These are phyloP conservation scores for Euptelea pleiosperma DNA, from an alignment of 164 flowering plant genomes.

Conservation along the genomic window DNA sequence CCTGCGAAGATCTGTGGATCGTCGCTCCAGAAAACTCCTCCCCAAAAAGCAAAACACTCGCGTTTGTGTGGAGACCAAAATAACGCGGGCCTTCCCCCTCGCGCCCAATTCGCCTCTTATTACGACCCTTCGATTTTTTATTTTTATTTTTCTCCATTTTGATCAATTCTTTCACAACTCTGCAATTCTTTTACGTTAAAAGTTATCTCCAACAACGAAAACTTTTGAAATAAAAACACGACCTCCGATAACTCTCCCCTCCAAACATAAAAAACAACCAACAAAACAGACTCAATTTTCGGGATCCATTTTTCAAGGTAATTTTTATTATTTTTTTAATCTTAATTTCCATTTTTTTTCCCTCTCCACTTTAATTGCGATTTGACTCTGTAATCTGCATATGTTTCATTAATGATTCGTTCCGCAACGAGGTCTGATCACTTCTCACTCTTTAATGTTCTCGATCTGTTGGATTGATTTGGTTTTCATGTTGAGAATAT, in stretches of 20 bases:
- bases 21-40: neutral
- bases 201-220: neutral
- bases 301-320: constrained; percentile 14
- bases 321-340: neutral
- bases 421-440: neutral
- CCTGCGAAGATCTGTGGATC: neutral
- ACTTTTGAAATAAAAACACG: neutral
- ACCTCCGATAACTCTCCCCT: neutral
- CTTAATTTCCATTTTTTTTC: neutral
- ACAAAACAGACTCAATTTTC: constrained; percentile 4
- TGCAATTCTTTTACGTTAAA: no score
- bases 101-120: constrained; percentile 29
- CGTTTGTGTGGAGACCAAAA: constrained; percentile 12
- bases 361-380: neutral
- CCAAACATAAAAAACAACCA: neutral
- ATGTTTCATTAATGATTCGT: neutral
- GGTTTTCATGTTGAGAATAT: neutral
- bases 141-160: neutral
- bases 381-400: neutral
- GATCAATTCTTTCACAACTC: neutral
- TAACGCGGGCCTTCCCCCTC: constrained; percentile 19
- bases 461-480: neutral
- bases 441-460: neutral
- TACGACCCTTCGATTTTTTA: constrained; percentile 17
- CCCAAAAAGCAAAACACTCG: neutral